These are phyloP conservation scores for Dicorynia guianensis DNA, from an alignment of 306 rosid genomes.

Conservation along the genomic window DNA sequence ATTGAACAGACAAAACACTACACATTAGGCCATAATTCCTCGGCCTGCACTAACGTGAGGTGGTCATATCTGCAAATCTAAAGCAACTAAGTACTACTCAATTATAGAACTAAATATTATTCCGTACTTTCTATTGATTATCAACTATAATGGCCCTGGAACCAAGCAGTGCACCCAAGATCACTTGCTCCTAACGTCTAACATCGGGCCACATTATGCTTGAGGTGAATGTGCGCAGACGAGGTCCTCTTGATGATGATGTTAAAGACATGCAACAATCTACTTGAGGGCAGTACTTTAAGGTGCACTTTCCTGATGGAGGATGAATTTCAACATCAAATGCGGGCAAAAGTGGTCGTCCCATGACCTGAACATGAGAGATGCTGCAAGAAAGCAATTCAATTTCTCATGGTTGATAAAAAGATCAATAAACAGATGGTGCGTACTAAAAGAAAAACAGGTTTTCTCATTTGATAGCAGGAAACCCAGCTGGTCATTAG, in stretches of 20 bases:
- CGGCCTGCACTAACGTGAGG: constrained; percentile 19
- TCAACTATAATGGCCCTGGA: constrained; percentile 24
- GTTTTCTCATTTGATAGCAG: background rate
- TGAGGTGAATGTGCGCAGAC: constrained; percentile 37
- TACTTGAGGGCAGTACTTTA: constrained; percentile 43
- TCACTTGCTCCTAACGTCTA: constrained; percentile 45
- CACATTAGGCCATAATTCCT: too few relatives aligned
- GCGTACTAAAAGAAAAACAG: background rate
- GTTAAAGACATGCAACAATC: constrained; percentile 3
- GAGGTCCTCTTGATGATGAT: background rate
- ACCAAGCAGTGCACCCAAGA: constrained; percentile 37
- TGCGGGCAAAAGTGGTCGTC: constrained; percentile 43
- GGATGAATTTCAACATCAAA: constrained; percentile 45
- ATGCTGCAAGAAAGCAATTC: constrained; percentile 52
- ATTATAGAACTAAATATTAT: constrained; percentile 7
- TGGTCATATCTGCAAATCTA: background rate
- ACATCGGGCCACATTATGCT: constrained; percentile 41
- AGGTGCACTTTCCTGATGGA: constrained; percentile 45
- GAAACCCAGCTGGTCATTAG: background rate
- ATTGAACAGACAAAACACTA: too few relatives aligned
- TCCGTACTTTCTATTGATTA: constrained; percentile 19
- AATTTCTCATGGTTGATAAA: constrained; percentile 14
- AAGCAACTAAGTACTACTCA: constrained; percentile 2
- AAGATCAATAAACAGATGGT: background rate
- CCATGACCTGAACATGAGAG: constrained; percentile 60